Percentiles rank a stretch among this genome's conserved stretches.
Conservation (phyloP, 352 stramenopile species). For the Blastocystis hominis region DNA sequence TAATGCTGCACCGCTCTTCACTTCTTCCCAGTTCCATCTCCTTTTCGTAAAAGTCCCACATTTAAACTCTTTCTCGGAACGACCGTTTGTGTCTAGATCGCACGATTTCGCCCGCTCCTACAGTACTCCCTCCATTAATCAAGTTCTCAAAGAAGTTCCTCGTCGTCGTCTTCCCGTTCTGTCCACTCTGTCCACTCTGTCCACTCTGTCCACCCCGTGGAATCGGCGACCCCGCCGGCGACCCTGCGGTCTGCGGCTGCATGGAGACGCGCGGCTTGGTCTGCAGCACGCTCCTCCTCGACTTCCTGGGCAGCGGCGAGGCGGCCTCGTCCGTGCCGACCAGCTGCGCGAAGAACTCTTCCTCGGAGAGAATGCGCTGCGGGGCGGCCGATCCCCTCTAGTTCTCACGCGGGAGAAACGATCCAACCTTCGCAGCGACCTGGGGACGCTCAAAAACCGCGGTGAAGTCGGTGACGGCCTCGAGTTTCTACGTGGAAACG, state of each 20-base stretch:
- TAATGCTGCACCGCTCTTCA: background rate
- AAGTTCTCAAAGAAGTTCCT: conserved; percentile 37
- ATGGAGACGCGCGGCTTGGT: background rate
- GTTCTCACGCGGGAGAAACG: background rate
- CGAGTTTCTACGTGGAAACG: background rate
- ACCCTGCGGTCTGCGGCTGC: background rate
- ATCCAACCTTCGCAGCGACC: background rate
- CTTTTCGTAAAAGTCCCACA: background rate
- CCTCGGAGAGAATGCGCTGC: background rate
- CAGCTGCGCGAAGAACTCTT: background rate
- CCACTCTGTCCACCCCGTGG: background rate
- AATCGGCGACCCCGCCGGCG: background rate
- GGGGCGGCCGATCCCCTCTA: background rate
- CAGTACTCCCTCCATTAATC: conserved; percentile 14
- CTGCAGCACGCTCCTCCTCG: background rate
- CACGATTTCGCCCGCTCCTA: background rate
- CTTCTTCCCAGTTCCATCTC: background rate
- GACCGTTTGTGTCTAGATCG: background rate
- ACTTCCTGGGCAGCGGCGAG: background rate
- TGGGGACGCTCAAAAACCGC: background rate
- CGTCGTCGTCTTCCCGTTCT: background rate
- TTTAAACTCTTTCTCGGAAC: conserved; percentile 51
- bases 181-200: background rate
- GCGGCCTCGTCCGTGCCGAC: background rate
- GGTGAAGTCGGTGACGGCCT: conserved; percentile 3